Conservation (phyloP, 176 grass and related monocot genomes). For the Paspalum notatum region DNA sequence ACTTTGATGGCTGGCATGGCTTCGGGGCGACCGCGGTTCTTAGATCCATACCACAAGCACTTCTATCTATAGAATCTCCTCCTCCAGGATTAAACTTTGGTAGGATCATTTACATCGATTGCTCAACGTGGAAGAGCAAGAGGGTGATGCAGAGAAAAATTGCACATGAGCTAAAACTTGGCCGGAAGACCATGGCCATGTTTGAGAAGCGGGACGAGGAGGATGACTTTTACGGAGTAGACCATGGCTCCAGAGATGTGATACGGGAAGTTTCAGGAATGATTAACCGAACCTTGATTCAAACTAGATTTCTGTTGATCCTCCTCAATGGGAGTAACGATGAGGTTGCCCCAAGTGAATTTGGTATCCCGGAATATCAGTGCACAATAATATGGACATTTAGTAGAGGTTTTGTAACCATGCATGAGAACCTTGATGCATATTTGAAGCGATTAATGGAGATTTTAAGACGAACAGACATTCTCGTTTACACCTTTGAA, state of each 20-base stretch:
- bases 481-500: neutral
- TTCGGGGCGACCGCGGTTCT: too few relatives aligned
- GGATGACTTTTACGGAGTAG: neutral
- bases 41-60: too few relatives aligned
- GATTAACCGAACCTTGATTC: neutral
- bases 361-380: neutral
- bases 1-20: too few relatives aligned
- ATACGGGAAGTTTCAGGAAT: rapidly evolving
- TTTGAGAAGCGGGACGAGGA: neutral
- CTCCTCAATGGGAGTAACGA: neutral
- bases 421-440: neutral
- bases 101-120: neutral
- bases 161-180: neutral
- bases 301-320: neutral
- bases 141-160: neutral
- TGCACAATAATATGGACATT: neutral
- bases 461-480: neutral
- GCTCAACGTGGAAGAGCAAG: neutral
- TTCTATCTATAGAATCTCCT: too few relatives aligned
- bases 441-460: too few relatives aligned
- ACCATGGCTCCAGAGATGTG: neutral
- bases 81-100: too few relatives aligned
- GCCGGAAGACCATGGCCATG: neutral
- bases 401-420: neutral
- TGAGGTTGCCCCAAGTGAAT: neutral